phyloP scores from a whole-genome alignment of 1,284 basidiomycete species.

The Trametes sp. region DNA sequence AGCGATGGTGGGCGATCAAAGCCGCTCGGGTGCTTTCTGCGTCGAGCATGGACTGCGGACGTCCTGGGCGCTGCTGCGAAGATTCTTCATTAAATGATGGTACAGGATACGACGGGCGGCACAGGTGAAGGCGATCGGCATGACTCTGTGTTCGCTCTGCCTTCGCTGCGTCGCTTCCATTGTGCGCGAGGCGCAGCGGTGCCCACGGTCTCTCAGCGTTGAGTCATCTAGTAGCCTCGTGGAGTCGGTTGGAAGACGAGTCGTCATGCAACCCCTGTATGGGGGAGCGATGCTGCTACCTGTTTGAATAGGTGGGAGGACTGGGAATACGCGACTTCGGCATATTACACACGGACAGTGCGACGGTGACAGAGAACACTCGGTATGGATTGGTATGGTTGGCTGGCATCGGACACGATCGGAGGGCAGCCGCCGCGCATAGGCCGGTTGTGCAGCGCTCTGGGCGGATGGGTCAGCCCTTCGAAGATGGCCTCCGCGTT shows the following conservation, averaged over 20 bases:
- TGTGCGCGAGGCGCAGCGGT: neutral
- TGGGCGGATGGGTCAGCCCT: neutral
- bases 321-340: neutral
- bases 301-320: neutral
- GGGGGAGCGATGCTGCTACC: neutral
- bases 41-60: neutral
- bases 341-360: neutral
- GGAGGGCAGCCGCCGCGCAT: constrained; percentile 4
- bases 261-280: constrained; percentile 3
- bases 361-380: constrained; percentile 4
- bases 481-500: constrained; percentile 1
- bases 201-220: neutral
- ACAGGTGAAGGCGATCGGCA: neutral
- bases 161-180: neutral
- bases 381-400: constrained; percentile 10
- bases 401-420: constrained; percentile 14
- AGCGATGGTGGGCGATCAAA: neutral
- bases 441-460: neutral
- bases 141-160: neutral
- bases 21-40: neutral
- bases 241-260: neutral
- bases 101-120: no score
- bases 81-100: neutral
- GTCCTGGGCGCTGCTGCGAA: neutral
- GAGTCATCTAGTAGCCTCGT: constrained; percentile 4